Evolutionary conservation across 2,329 filamentous ascomycete genomes (phyloP), one percentile per base, ranked within the genome.

Genomic region (Trichoderma koningiopsis): DNA sequence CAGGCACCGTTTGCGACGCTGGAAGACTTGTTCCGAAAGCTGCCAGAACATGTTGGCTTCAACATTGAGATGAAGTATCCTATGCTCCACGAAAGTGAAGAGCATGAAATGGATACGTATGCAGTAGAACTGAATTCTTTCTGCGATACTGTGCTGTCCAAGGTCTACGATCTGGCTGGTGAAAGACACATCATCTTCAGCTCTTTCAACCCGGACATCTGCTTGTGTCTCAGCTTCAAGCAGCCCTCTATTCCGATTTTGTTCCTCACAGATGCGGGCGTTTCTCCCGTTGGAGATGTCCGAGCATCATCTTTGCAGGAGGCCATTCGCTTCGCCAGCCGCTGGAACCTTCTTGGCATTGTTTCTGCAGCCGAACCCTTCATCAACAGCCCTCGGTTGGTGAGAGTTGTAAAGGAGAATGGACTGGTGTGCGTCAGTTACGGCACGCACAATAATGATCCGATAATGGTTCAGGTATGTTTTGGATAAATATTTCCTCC

Each of bases 61-160:
- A 98, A 99, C 80, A 97, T 99, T 74, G 96, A 99, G 83, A 92
- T 99, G 87, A 98, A 99, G 81, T 99, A 99, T 78, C 96, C 96
- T 5, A 98, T 98, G 94, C 88, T 99, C 53, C 91, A 95, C 78
- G 96, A 99, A 83, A 93, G 89, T 70, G 93, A 97, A 79, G 92
- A 96, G 78, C 92, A 97, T 73, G 93, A 97, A 74, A 97, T 98
- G 94, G 95, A 97, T 78, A 92, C 92, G 3, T 97, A 97, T 77
- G 94, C 93, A 0, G 92, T 98, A 58, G 96, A 99, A 81, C 87
- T 98, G 74, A 98, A 98, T 81, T 93, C 91, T 1, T 99, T 98
- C 79, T 95, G 96, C 77, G 96, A 99, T 79, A 97, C 93, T 0
- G 92, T 99, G 4, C 85, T 99, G 10, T 86, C 86, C 56, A 96